Base-by-base conservation (phyloP, 768 basidiomycete genomes). In the Phylloporus sp. region DNA sequence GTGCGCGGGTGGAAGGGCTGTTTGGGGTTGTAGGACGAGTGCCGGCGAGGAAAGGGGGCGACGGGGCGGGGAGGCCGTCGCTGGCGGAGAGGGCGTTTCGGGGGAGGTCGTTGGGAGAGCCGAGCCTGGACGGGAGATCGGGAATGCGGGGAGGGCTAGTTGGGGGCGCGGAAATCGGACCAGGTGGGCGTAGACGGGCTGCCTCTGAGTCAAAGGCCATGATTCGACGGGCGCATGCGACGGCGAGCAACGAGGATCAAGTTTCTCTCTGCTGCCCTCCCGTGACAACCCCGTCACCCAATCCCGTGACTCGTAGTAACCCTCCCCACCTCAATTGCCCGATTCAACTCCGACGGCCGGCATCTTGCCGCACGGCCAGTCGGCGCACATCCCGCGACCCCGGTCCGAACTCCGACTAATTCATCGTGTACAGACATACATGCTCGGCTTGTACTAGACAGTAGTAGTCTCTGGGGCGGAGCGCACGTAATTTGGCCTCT, bases 1-100 rank as follows among this genome's bases (percentile, higher is more conserved):
- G 79, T 26, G 75, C 71, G 24, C 71, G 73, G 62, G 68, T 68
- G 52, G 74, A 73, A 2, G 48, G 39, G 56, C 71, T 69, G 57
- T 74, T 74, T 43, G 84, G 78, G 11, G 79, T 82, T 29, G 75
- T 68, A n/a, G 83, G 77, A 52, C 79, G 79, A 68, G 75, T 81
- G 40, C 74, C 71, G 53, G 73, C 66, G 51, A 75, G 70, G 62
- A 77, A 79, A 15, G 72, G 61, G 23, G 70, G 72, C 42, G 69
- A 67, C 35, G 75, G 74, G 29, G 70, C 66, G 35, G 75, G 70
- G 55, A 76, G 70, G 69, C 87, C 86, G 58, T 66, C 76, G 68
- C 86, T 89, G 20, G 54, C 39, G n/a, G 63, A 49, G 60, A 74
- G 69, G 53, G 44, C 69, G 58, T 70, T 73, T 58, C 76, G 74